Base-by-base conservation (phyloP, 257 asterid species). In the Petunia axillaris region DNA sequence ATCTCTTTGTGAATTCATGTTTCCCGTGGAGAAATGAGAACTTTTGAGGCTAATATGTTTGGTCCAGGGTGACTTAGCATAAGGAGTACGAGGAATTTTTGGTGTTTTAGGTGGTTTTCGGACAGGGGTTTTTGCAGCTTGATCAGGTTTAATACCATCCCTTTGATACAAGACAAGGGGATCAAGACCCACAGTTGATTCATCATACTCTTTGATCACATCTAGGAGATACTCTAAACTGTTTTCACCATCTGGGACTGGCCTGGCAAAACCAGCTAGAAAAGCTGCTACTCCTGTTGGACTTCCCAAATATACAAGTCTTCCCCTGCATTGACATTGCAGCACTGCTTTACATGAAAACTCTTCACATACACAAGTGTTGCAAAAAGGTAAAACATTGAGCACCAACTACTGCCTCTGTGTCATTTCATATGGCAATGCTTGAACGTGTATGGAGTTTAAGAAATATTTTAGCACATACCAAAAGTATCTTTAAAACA, bases 161-260 rank as follows among this genome's bases (percentile, higher is more conserved):
- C 91, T 88, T 79, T 91, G 97, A 58, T 91, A 94, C 37, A 89
- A 79, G 5, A 92, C 88, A 39, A 92, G 89, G 0, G 97, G 98
- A 82, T 94, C 95, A 25, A 94, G 92, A 4, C 97, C 97, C 1
- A 91, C 71, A 0, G 90, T 91, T 6, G 97, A 92, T 83, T 88
- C 97, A 8, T 92, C 97, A 43, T 94, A 94, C 85, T 92, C 98
- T 83, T 90, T 94, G 88, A 94, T 94, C 78, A 94, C 97, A 53
- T 94, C 98, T 1, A 94, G 84, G 58, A 94, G 95, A 79, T 94
- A 91, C 63, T 94, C 96, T 8, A 94, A 10, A 86, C 86, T 85
- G 87, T 91, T 94, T 84, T 91, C 98, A 3, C 91, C 95, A 40
- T 94, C 97, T 40, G 97, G 98, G 70, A 92, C 94, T 5, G 94